Evolutionary conservation across 352 stramenopile species (phyloP), one percentile per base, ranked within the genome.

Genomic region (Phytophthora podocarpi): DNA sequence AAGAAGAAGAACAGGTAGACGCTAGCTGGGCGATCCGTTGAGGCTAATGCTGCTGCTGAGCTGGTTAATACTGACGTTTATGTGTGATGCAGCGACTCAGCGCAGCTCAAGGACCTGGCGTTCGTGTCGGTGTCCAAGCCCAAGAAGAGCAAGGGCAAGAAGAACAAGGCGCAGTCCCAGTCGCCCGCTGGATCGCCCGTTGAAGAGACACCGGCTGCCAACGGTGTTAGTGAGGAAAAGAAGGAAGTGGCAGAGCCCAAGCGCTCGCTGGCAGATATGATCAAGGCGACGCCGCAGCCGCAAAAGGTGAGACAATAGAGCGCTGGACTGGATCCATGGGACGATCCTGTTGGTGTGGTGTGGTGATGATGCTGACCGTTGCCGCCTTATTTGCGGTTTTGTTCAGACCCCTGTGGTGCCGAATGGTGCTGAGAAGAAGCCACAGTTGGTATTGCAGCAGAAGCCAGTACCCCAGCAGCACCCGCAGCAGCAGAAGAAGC

Each of bases 1-100:
- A 90, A 89, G 70, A 91, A 91, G 70, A 91, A 87, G 47, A 89
- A 62, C 76, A 89, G 52, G 82, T 76, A 58, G 67, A 31, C 20
- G 16, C n/a, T n/a, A 13, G 28, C 16, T n/a, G 35, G 21, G 5
- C 23, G 26, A 28, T 28, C 16, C 7, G 23, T 21, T 35, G 7
- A 2, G 47, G 30, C 9, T 26, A 41, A 20, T 47, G 34, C 24
- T 62, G 23, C 13, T 37, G 26, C 12, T 34, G 13, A 16, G 59
- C 11, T 50, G 27, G 26, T 9, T n/a, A 23, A 39, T 18, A 39
- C 30, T 64, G 37, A 59, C n/a, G 15, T 16, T 59, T 55, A 6
- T 60, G 11, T 42, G 16, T 32, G 15, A 28, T 42, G n/a, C 58
- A 89, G 80, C 35, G 82, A 91, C 45, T 78, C 72, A n/a, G 68